These are phyloP conservation scores for Furcasterigmium furcatum DNA, from an alignment of 2,329 filamentous ascomycete species.

Conservation along the genomic window DNA sequence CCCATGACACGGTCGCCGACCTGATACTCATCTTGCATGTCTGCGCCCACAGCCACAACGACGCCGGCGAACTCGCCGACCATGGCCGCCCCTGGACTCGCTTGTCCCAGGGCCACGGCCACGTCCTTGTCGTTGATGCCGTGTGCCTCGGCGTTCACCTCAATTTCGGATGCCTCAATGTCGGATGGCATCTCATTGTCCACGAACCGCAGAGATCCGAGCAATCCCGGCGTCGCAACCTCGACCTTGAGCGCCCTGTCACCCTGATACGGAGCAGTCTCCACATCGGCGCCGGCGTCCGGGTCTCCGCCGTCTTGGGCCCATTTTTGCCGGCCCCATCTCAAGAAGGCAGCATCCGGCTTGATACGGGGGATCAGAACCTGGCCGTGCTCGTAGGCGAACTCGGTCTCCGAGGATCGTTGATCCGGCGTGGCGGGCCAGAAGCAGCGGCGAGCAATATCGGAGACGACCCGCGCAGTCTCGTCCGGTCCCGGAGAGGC, in stretches of 20 bases:
- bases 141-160: slow-evolving; percentile 20
- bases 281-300: not conserved
- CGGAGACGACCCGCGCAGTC: not conserved
- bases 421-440: not conserved
- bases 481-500: not conserved
- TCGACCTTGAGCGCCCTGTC: slow-evolving; percentile 10
- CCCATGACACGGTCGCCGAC: slow-evolving; percentile 9
- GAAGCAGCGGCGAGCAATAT: not conserved
- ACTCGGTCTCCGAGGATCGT: slow-evolving; percentile 1
- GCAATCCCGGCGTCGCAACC: slow-evolving; percentile 10
- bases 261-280: not conserved
- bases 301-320: not conserved
- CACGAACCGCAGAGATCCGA: slow-evolving; percentile 9
- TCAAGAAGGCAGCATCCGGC: slow-evolving; percentile 1
- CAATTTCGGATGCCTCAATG: slow-evolving; percentile 14
- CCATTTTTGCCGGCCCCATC: too few species aligned
- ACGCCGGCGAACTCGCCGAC: slow-evolving; percentile 21
- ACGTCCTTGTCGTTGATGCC: slow-evolving; percentile 6
- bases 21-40: slow-evolving; percentile 11
- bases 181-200: slow-evolving; percentile 7
- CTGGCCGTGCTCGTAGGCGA: not conserved
- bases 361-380: slow-evolving; percentile 4
- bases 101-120: slow-evolving; percentile 17
- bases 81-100: slow-evolving; percentile 12
- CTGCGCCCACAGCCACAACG: slow-evolving; percentile 17